These are phyloP conservation scores for Prosopis cineraria DNA, from an alignment of 306 rosid genomes.

Conservation along the genomic window DNA sequence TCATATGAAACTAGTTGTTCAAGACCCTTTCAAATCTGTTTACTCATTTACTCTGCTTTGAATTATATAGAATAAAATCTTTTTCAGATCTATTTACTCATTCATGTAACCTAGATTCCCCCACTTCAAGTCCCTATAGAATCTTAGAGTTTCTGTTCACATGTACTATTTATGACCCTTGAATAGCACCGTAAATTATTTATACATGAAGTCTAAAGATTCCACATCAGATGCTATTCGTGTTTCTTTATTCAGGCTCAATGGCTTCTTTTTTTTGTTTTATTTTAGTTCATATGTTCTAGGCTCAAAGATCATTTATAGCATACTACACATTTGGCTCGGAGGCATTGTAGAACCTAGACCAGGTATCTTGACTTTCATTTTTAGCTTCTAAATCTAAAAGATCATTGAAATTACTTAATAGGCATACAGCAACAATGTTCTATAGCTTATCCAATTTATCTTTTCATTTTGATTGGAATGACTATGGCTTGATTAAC, in stretches of 20 bases:
- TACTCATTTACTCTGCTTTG: background rate
- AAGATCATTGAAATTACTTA: constrained; percentile 10
- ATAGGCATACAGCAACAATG: background rate
- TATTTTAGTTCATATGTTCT: constrained; percentile 32
- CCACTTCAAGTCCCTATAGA: background rate
- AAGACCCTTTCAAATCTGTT: constrained; percentile 3
- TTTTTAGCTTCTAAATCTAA: constrained; percentile 6
- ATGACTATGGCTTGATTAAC: background rate
- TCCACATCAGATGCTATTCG: background rate
- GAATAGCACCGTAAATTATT: background rate
- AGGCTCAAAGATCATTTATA: constrained; percentile 87
- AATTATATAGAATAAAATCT: background rate
- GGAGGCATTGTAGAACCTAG: constrained; percentile 58
- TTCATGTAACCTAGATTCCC: background rate
- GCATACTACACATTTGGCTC: constrained; percentile 67
- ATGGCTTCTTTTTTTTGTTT: constrained; percentile 1
- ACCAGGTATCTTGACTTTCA: constrained; percentile 56
- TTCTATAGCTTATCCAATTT: background rate
- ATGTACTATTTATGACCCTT: background rate
- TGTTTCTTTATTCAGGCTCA: constrained; percentile 7
- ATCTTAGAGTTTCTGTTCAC: background rate
- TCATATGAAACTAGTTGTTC: background rate
- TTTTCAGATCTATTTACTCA: background rate
- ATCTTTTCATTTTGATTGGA: constrained; percentile 21
- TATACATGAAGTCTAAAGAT: background rate